These are phyloP conservation scores for Phytophthora cryptogea DNA, from an alignment of 352 stramenopile species.

Conservation along the genomic window DNA sequence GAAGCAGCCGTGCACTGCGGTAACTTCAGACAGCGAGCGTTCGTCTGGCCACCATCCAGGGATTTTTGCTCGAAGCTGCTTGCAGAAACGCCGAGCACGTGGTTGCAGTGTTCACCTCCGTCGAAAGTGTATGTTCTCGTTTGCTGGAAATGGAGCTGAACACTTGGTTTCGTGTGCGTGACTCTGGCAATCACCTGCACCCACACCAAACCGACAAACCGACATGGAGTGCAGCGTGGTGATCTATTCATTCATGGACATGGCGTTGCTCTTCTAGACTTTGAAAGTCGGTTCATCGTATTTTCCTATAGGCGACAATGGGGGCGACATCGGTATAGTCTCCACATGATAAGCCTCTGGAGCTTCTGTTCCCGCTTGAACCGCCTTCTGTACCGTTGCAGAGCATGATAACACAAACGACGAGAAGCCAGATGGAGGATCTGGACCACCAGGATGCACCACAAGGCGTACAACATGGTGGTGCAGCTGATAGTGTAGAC, in stretches of 20 bases:
- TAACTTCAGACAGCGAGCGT: conserved; percentile 18
- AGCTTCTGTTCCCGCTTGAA: conserved; percentile 1
- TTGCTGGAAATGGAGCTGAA: conserved; percentile 14
- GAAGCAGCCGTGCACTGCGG: background rate
- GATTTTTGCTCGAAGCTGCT: background rate
- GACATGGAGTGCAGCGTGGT: background rate
- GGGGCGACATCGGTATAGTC: background rate
- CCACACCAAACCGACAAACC: background rate
- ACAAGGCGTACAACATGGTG: conserved; percentile 47
- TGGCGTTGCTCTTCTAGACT: conserved; percentile 4
- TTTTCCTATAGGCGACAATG: background rate
- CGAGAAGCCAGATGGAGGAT: conserved; percentile 25
- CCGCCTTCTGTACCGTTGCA: background rate
- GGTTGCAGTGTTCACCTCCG: conserved; percentile 7
- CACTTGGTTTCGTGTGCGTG: conserved; percentile 14
- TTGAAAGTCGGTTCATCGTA: conserved; percentile 3
- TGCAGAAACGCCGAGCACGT: conserved; percentile 8
- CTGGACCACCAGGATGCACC: conserved; percentile 37
- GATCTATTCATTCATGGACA: background rate
- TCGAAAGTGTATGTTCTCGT: conserved; percentile 1
- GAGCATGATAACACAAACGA: conserved; percentile 28
- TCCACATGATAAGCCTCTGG: conserved; percentile 1
- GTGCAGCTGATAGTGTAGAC: conserved; percentile 47
- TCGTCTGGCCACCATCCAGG: conserved; percentile 2
- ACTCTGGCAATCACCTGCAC: background rate